Percentiles rank a stretch among this genome's conserved stretches.
phyloP scores from a whole-genome alignment of 192 early-diverging fungal species.

The Cladochytrium replicatum region DNA sequence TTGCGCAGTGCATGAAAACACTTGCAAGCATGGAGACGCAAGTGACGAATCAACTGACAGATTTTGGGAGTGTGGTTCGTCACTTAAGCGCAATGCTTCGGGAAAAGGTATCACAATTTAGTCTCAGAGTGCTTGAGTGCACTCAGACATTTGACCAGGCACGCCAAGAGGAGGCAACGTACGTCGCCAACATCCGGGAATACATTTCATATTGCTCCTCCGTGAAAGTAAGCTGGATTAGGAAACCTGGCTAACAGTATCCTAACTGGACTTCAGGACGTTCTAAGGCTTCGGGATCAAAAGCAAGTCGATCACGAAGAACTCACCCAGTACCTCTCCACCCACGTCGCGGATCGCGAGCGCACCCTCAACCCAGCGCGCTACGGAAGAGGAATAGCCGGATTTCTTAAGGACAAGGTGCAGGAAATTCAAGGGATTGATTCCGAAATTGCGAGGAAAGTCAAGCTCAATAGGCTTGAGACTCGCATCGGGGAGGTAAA shows the following conservation, averaged over 20 bases:
- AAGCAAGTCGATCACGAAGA: constrained; percentile 95
- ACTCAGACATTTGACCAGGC: neutral
- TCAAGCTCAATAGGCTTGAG: constrained; percentile 66
- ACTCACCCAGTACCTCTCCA: constrained; percentile 65
- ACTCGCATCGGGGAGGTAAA: constrained; percentile 58
- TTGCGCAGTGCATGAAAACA: constrained; percentile 65
- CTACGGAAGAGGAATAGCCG: constrained; percentile 50
- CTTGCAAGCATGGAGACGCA: constrained; percentile 79
- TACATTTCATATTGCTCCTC: constrained; percentile 73
- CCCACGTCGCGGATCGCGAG: constrained; percentile 61
- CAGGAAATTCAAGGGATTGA: constrained; percentile 84
- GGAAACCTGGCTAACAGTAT: neutral
- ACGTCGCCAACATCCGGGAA: constrained; percentile 71
- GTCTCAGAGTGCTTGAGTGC: no score
- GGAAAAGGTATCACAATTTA: constrained; percentile 43
- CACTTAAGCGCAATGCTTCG: constrained; percentile 57
- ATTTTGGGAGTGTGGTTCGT: constrained; percentile 63
- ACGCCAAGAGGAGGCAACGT: constrained; percentile 54
- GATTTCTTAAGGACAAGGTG: constrained; percentile 77
- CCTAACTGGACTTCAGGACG: no score
- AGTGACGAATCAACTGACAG: constrained; percentile 62
- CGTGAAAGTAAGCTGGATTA: constrained; percentile 44
- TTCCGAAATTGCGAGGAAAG: constrained; percentile 67
- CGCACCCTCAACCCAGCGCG: constrained; percentile 55
- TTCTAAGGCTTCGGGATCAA: constrained; percentile 76